Conservation (phyloP, 2,329 filamentous ascomycete species). For the Penicillium olsonii region DNA sequence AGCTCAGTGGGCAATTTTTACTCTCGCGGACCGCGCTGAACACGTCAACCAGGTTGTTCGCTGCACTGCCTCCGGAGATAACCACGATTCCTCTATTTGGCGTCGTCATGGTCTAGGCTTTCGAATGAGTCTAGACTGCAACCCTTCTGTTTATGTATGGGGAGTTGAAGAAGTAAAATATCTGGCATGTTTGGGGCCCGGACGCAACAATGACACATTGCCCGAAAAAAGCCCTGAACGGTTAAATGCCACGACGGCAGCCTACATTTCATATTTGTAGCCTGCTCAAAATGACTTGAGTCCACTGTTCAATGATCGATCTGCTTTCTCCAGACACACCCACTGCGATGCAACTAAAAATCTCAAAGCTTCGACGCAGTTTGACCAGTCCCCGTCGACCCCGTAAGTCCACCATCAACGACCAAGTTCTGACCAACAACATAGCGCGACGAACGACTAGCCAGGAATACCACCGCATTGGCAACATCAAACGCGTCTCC, state of each 20-base stretch:
- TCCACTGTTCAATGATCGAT: no score
- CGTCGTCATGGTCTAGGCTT: slow-evolving; percentile 5
- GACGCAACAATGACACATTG: slow-evolving; percentile 6
- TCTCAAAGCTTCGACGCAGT: neutral
- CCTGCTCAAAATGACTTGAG: no score
- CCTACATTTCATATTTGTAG: no score
- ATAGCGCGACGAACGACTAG: slow-evolving; percentile 60
- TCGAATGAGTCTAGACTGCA: neutral
- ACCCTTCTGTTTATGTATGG: neutral
- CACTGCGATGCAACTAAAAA: no score
- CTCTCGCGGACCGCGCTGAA: slow-evolving; percentile 68
- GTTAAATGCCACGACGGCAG: no score
- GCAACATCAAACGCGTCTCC: slow-evolving; percentile 63
- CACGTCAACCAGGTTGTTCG: slow-evolving; percentile 89
- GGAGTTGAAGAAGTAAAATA: neutral
- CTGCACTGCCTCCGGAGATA: slow-evolving; percentile 91
- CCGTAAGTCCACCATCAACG: slow-evolving; percentile 46
- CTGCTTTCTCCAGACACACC: no score
- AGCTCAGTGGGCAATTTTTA: slow-evolving; percentile 70
- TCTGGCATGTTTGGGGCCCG: slow-evolving; percentile 2
- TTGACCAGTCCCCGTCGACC: slow-evolving; percentile 12
- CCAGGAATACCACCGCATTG: slow-evolving; percentile 59
- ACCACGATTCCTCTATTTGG: slow-evolving; percentile 67
- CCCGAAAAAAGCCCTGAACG: no score
- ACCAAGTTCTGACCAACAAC: slow-evolving; percentile 60